These are phyloP conservation scores for Ceratocystis cubensis DNA, from an alignment of 2,329 filamentous ascomycete species.

Conservation along the genomic window DNA sequence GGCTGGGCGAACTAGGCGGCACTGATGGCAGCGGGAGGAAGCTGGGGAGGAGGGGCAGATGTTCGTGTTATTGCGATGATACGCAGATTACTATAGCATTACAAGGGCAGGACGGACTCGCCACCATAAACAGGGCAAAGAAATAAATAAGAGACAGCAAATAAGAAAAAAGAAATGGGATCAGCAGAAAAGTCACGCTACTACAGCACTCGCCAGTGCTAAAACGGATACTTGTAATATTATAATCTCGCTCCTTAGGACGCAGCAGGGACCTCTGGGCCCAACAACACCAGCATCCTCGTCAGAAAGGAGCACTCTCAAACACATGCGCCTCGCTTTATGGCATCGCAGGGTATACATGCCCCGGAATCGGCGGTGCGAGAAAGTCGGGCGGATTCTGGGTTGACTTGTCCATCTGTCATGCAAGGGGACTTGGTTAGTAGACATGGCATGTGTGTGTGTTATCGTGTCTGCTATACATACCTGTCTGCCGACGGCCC, in stretches of 20 bases:
- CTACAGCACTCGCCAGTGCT: neutral
- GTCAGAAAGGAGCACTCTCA: no score
- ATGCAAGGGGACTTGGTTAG: neutral
- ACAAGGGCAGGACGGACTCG: no score
- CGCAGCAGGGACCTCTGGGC: neutral
- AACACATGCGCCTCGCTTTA: neutral
- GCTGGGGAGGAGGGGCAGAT: neutral
- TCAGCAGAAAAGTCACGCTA: neutral
- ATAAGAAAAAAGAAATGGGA: neutral
- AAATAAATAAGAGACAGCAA: neutral
- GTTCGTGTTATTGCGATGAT: neutral
- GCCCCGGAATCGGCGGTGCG: constrained; percentile 6
- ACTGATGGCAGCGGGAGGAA: constrained; percentile 7
- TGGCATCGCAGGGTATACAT: constrained; percentile 18
- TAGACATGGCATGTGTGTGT: neutral
- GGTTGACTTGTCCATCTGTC: constrained; percentile 15
- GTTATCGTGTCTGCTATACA: neutral
- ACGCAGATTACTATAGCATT: neutral
- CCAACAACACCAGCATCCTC: neutral
- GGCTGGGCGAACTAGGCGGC: neutral
- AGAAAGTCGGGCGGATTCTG: constrained; percentile 20
- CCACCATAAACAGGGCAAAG: no score
- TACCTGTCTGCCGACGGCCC: constrained; percentile 43
- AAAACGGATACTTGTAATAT: neutral
- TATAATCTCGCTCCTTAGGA: neutral